Conservation (phyloP, 371 early-diverging fungal species). For the Rhizopus stolonifer region DNA sequence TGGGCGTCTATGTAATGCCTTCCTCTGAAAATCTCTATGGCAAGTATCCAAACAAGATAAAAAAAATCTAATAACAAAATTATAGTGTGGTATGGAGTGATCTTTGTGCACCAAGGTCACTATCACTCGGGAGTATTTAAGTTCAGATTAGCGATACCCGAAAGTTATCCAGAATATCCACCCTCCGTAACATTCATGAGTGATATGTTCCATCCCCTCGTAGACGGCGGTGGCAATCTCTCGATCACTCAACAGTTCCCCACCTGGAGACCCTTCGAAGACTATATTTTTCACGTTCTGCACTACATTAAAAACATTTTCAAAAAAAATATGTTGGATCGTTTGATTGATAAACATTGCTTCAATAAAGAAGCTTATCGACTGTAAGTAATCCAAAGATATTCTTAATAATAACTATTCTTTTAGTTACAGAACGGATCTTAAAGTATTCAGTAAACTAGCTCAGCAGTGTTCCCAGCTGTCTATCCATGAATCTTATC, state of each 20-base stretch:
- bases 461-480: conserved; percentile 82
- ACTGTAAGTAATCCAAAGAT: conserved; percentile 44
- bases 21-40: conserved; percentile 71
- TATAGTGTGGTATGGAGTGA: conserved; percentile 85
- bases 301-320: conserved; percentile 85
- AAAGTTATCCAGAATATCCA: conserved; percentile 79
- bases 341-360: conserved; percentile 69
- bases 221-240: conserved; percentile 72
- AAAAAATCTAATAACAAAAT: too few relatives aligned
- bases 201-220: conserved; percentile 94
- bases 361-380: conserved; percentile 73
- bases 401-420: background rate
- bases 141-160: conserved; percentile 89
- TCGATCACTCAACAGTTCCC: conserved; percentile 77
- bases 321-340: conserved; percentile 71
- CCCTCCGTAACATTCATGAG: conserved; percentile 88
- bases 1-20: conserved; percentile 89
- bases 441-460: conserved; percentile 64
- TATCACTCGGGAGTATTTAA: conserved; percentile 94
- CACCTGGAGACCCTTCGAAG: conserved; percentile 81
- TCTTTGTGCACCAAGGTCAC: conserved; percentile 86
- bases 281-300: conserved; percentile 81
- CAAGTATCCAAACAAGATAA: too few relatives aligned
- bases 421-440: conserved; percentile 61
- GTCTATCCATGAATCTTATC: conserved; percentile 69